Evolutionary conservation across 805 yeast species (phyloP), one percentile per base, ranked within the genome.

Genomic region (Zygosaccharomyces siamensis): DNA sequence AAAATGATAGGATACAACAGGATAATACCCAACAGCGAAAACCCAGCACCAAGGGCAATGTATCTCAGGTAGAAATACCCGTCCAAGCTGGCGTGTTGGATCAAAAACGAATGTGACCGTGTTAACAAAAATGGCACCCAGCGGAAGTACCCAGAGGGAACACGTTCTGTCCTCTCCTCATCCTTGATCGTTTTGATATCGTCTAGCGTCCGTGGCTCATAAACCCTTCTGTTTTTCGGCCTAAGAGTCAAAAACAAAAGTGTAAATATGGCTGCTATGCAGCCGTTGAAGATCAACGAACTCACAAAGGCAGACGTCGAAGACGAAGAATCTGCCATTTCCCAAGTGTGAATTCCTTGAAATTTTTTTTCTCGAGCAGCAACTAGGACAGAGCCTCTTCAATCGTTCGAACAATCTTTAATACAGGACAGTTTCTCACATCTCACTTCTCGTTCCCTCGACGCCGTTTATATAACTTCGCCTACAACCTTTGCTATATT

Each of bases 231-330:
- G 65, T 83, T 76, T 55, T 71, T 77, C 41, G 83, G 75, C 56
- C 97, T 73, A 47, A 93, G 61, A 1, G 78, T 23, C 8, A 89
- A 56, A 67, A 92, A 93, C 8, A 77, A 68, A 0, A 68, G 51
- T 3, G 83, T 70, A 58, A 88, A 86, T n/a, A 75, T 64, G 54
- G 78, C 76, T 2, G 66, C 71, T 4, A 89, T 64, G 30, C 78
- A 73, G 30, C 85, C 81, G 66, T 89, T 86, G 42, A 85, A 75
- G 44, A 83, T 78, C 53, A 89, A 68, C 3, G 96, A 68, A 1
- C 92, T 73, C 38, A 90, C 77, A 49, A 92, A 89, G 47, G 92
- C 83, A 49, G 84, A 80, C 1, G 92, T 83, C 3, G 96, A 89
- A 7, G 86, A 69, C 21, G 66, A 50, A 6, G 60, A 46, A 21